Conservation (phyloP, 2,329 filamentous ascomycete genomes). For the Neopestalotiopsis rosae region DNA sequence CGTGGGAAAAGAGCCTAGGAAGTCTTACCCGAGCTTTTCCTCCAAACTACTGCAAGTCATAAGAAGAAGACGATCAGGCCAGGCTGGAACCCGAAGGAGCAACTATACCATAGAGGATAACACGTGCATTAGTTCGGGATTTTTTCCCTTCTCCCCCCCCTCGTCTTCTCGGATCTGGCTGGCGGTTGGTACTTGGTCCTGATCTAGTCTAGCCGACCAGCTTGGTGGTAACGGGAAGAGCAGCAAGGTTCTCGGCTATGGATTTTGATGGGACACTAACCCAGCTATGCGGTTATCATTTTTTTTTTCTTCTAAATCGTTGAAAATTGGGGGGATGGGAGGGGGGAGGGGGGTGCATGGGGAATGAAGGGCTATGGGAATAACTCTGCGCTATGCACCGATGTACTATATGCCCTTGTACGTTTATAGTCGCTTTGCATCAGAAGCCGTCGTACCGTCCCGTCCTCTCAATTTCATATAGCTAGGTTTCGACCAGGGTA, state of each 20-base stretch:
- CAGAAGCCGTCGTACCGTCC: neutral
- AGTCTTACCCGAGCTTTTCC: neutral
- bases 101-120: constrained; percentile 3
- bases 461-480: neutral
- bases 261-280: neutral
- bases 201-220: neutral
- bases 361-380: neutral
- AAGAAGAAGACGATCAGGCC: neutral
- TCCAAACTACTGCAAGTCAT: neutral
- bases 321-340: neutral
- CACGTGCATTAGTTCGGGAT: neutral
- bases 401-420: neutral
- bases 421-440: neutral
- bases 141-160: too few species aligned
- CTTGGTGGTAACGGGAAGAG: neutral
- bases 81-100: neutral
- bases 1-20: neutral
- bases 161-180: neutral
- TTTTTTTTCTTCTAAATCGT: neutral
- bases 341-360: neutral
- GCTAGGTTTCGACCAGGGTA: neutral
- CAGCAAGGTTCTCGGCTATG: neutral
- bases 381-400: neutral
- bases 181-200: neutral
- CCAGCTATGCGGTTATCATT: neutral